phyloP scores from a whole-genome alignment of 2,329 filamentous ascomycete genomes.

The Talaromyces sp. region DNA sequence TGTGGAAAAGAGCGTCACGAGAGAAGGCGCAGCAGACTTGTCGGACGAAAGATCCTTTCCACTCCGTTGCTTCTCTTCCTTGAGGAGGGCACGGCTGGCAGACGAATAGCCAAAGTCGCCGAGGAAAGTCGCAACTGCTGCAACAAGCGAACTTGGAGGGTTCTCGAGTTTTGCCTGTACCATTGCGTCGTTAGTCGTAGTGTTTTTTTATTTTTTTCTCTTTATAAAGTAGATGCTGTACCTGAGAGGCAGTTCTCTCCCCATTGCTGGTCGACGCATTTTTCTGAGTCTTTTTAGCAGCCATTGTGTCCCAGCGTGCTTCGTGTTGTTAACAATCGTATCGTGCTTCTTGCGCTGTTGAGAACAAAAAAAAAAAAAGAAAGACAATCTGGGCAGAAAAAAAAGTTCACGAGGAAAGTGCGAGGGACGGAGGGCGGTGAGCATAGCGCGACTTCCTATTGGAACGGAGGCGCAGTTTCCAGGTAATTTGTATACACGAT shows the following conservation, averaged over 20 bases:
- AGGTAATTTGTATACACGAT: neutral
- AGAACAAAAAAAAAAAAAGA: neutral
- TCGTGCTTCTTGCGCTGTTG: neutral
- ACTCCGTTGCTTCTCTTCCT: conserved; percentile 47
- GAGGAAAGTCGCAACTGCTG: conserved; percentile 62
- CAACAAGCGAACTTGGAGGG: conserved; percentile 57
- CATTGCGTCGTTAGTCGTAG: neutral
- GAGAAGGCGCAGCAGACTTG: conserved; percentile 27
- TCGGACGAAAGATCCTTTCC: conserved; percentile 20
- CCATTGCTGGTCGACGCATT: conserved; percentile 16
- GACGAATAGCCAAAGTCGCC: conserved; percentile 58
- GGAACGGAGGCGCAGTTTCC: neutral
- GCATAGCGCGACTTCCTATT: neutral
- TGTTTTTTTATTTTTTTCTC: neutral
- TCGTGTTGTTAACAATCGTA: conserved; percentile 18
- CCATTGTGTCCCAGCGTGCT: conserved; percentile 23
- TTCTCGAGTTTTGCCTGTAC: neutral
- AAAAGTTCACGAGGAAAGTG: conserved; percentile 6
- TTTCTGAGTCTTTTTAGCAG: conserved; percentile 18
- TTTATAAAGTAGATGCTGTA: neutral
- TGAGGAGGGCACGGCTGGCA: conserved; percentile 57
- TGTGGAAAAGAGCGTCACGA: conserved; percentile 35
- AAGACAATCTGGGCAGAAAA: conserved; percentile 1
- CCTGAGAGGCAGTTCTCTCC: conserved; percentile 13
- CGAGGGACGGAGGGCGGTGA: conserved; percentile 10